Conservation (phyloP, 768 basidiomycete species). For the Naematelia encephala region DNA sequence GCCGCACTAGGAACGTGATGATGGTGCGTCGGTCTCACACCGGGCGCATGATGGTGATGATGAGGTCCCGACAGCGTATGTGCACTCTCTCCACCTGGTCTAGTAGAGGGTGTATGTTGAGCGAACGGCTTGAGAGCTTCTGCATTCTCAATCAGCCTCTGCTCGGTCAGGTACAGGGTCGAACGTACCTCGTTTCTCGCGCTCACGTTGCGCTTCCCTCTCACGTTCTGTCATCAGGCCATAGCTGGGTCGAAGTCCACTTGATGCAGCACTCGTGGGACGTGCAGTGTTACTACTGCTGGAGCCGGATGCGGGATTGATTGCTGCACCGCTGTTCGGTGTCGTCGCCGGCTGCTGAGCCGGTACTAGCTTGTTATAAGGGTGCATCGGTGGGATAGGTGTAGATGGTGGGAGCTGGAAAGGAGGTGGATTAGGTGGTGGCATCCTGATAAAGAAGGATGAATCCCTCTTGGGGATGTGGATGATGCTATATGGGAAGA, state of each 20-base stretch:
- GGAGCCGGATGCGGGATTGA: neutral
- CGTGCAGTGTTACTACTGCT: neutral
- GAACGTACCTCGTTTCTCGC: slow-evolving; percentile 1
- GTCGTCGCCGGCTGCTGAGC: too few relatives aligned
- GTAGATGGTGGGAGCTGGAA: neutral
- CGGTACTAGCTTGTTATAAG: neutral
- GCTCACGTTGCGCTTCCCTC: slow-evolving; percentile 1
- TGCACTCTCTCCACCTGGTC: neutral
- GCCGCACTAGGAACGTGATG: neutral
- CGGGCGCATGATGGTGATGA: neutral
- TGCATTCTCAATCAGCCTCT: neutral
- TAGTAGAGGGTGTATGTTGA: neutral
- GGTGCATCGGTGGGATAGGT: neutral
- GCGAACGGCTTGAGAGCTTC: neutral
- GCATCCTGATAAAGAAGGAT: neutral
- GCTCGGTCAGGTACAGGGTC: neutral
- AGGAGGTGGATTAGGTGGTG: neutral
- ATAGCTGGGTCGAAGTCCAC: slow-evolving; percentile 5
- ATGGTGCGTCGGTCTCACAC: neutral
- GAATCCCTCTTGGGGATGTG: neutral
- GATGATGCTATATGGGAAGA: too few relatives aligned
- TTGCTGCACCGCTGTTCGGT: neutral
- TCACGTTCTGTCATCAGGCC: neutral
- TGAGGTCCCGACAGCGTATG: neutral
- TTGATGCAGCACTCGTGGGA: neutral